Percentiles rank a stretch among this genome's conserved stretches.
phyloP scores from a whole-genome alignment of 495 filamentous ascomycete species.

The Poronia punctata region DNA sequence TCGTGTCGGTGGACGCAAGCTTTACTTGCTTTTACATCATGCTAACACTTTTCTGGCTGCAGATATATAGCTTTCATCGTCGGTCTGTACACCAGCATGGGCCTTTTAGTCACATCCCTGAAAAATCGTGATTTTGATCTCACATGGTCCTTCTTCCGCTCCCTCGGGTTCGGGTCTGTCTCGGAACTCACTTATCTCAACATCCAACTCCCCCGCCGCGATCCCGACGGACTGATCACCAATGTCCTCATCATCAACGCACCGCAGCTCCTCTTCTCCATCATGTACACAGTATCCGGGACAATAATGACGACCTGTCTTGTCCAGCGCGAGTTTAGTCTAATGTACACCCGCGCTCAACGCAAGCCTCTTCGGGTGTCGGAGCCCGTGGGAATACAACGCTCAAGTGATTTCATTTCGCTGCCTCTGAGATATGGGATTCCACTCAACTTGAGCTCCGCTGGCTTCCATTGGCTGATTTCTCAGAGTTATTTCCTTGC shows the following conservation, averaged over 20 bases:
- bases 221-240: constrained; percentile 12
- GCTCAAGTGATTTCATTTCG: constrained; percentile 33
- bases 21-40: background rate
- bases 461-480: constrained; percentile 32
- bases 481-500: constrained; percentile 36
- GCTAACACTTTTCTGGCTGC: background rate
- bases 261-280: constrained; percentile 38
- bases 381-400: constrained; percentile 26
- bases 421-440: constrained; percentile 35
- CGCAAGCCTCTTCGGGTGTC: constrained; percentile 35
- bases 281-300: constrained; percentile 30
- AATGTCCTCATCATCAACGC: constrained; percentile 33
- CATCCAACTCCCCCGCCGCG: constrained; percentile 2
- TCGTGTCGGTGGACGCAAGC: too few relatives aligned
- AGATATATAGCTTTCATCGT: constrained; percentile 8
- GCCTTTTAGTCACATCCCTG: constrained; percentile 1
- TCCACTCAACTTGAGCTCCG: constrained; percentile 20
- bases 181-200: constrained; percentile 18
- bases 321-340: constrained; percentile 13
- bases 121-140: constrained; percentile 8
- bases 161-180: constrained; percentile 25
- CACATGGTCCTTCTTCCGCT: constrained; percentile 11
- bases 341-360: constrained; percentile 10
- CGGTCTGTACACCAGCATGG: background rate
- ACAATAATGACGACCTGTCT: constrained; percentile 10